These are phyloP conservation scores for Malassezia pachydermatis DNA, from an alignment of 1,284 basidiomycete species.

Conservation along the genomic window DNA sequence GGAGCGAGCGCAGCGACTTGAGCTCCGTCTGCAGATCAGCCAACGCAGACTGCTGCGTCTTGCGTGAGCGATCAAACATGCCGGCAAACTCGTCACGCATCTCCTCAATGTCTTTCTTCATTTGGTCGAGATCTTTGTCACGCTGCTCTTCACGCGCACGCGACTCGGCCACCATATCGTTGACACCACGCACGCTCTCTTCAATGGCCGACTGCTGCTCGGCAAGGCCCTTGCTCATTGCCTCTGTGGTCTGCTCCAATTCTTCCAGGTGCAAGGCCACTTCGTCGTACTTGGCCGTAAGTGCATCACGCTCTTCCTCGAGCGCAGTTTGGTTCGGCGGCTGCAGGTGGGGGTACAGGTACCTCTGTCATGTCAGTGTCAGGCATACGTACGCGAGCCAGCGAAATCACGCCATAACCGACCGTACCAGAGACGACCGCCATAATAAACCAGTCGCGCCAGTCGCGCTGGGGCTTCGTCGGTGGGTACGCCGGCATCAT, in stretches of 20 bases:
- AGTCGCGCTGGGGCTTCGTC: slow-evolving; percentile 30
- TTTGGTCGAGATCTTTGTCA: slow-evolving; percentile 79
- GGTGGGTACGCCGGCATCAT: slow-evolving; percentile 20
- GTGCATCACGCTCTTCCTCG: slow-evolving; percentile 71
- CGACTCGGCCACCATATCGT: slow-evolving; percentile 65
- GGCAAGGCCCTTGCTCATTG: slow-evolving; percentile 66
- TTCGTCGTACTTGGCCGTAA: slow-evolving; percentile 84
- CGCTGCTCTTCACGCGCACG: slow-evolving; percentile 67
- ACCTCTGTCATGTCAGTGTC: no score
- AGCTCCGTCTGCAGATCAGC: slow-evolving; percentile 83
- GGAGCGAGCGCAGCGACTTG: slow-evolving; percentile 81
- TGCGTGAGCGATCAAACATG: slow-evolving; percentile 90
- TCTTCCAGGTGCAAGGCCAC: slow-evolving; percentile 63
- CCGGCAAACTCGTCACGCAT: slow-evolving; percentile 83
- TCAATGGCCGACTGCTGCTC: slow-evolving; percentile 70
- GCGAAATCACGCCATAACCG: slow-evolving; percentile 72
- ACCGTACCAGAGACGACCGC: slow-evolving; percentile 79
- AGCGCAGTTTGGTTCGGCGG: slow-evolving; percentile 82
- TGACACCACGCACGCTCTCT: slow-evolving; percentile 67
- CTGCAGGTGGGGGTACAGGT: slow-evolving; percentile 76
- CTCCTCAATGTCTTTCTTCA: slow-evolving; percentile 53
- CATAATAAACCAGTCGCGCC: slow-evolving; percentile 58
- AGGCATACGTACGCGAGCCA: slow-evolving; percentile 60
- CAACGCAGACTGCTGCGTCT: slow-evolving; percentile 57
- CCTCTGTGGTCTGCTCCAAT: slow-evolving; percentile 66